phyloP scores from a whole-genome alignment of 345 rosid species.

The Gossypium raimondii region DNA sequence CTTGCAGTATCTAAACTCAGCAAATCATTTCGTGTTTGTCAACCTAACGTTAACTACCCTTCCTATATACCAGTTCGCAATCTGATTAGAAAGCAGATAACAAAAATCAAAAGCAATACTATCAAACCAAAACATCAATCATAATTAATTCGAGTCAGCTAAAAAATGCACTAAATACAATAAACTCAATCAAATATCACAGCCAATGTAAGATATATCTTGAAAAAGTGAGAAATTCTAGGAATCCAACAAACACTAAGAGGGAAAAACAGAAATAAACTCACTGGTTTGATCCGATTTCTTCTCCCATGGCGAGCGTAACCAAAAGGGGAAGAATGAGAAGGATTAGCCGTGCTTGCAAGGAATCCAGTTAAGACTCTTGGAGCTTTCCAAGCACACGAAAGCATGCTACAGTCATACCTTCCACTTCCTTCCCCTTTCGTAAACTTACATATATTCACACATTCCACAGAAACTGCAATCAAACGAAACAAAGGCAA shows the following conservation, averaged over 20 bases:
- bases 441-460: conserved; percentile 65
- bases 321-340: conserved; percentile 41
- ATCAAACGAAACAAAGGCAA: conserved; percentile 11
- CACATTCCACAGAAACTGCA: conserved; percentile 84
- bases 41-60: background rate
- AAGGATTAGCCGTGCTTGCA: conserved; percentile 71
- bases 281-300: conserved; percentile 40
- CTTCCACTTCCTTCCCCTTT: conserved; percentile 71
- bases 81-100: background rate
- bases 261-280: conserved; percentile 16
- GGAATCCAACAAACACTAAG: background rate
- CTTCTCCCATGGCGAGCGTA: conserved; percentile 30
- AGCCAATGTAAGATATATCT: background rate
- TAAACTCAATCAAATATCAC: background rate
- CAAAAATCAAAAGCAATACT: background rate
- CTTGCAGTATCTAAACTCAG: background rate
- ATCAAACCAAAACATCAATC: background rate
- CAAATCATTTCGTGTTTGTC: background rate
- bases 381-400: conserved; percentile 93
- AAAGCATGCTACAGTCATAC: conserved; percentile 68
- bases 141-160: background rate
- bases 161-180: background rate
- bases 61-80: background rate
- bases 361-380: conserved; percentile 84
- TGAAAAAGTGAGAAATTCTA: background rate